Evolutionary conservation across 2,329 filamentous ascomycete genomes (phyloP).

Genomic region (Chaetomium globosum): DNA sequence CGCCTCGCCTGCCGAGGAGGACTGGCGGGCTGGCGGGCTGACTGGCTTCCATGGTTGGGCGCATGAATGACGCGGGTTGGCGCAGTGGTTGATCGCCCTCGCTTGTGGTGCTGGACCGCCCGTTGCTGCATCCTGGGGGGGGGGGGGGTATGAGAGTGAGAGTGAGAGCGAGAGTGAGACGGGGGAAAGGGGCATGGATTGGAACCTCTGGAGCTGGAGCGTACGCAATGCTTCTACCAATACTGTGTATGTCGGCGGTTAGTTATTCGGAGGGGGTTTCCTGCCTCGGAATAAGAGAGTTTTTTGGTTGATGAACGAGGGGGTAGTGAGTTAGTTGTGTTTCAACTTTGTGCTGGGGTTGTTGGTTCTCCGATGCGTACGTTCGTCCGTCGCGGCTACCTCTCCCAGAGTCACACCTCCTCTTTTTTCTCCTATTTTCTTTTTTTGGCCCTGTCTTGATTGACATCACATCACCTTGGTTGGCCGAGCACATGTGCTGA

Average conservation of each 20-base stretch:
- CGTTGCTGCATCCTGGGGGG: not conserved
- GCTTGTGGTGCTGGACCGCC: not conserved
- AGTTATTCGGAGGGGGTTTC: too few species aligned
- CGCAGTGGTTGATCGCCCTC: conserved; percentile 17
- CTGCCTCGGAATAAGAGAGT: not conserved
- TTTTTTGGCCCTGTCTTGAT: too few species aligned
- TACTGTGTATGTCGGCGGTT: too few species aligned
- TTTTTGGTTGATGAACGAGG: not conserved
- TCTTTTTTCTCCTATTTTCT: too few species aligned
- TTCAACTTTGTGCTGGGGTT: not conserved
- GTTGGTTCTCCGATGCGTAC: too few species aligned
- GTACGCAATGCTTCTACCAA: not conserved
- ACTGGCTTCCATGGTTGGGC: not conserved
- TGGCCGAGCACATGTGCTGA: not conserved
- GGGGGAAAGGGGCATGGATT: too few species aligned
- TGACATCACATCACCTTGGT: not conserved
- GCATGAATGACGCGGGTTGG: conserved; percentile 19
- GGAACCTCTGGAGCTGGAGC: not conserved
- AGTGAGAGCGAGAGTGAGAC: not conserved
- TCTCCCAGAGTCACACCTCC: too few species aligned
- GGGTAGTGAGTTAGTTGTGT: not conserved
- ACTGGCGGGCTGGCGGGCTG: not conserved
- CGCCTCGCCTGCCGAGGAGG: not conserved
- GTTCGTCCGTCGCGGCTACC: not conserved
- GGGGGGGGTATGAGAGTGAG: too few species aligned